Conservation (phyloP, 192 early-diverging fungal genomes). For the Chytriomyces confervae region DNA sequence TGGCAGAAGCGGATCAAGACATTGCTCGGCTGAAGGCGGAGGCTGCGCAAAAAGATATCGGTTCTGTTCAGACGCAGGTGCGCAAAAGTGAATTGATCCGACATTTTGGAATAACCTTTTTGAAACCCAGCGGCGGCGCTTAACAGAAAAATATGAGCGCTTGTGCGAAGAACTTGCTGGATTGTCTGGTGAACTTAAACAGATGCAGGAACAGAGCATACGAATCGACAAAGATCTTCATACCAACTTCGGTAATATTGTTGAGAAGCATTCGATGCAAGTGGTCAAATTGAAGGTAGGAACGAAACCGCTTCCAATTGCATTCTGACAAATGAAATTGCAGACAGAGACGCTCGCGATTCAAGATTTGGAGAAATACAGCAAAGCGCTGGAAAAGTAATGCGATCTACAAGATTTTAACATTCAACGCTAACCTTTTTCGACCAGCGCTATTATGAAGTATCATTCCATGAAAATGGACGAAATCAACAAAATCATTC, state of each 20-base stretch:
- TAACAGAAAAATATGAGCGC: constrained; percentile 48
- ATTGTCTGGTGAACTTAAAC: constrained; percentile 77
- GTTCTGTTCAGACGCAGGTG: constrained; percentile 13
- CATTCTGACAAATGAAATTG: background rate
- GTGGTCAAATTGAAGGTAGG: constrained; percentile 72
- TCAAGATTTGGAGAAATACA: constrained; percentile 83
- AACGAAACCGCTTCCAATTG: background rate
- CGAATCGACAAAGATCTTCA: constrained; percentile 66
- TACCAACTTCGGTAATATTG: constrained; percentile 79
- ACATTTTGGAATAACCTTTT: constrained; percentile 13
- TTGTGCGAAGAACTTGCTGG: constrained; percentile 56
- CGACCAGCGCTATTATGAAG: constrained; percentile 70
- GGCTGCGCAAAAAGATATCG: constrained; percentile 14
- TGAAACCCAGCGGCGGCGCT: constrained; percentile 30
- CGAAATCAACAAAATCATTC: constrained; percentile 95
- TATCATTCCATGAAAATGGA: constrained; percentile 96
- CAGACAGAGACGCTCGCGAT: constrained; percentile 79
- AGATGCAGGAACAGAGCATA: constrained; percentile 76
- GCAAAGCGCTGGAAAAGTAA: constrained; percentile 78
- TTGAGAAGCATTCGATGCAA: constrained; percentile 69
- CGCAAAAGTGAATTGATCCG: constrained; percentile 8
- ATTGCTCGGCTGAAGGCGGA: constrained; percentile 51
- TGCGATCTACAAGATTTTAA: background rate
- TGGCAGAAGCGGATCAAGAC: constrained; percentile 37
- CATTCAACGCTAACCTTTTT: background rate